Percentiles rank a stretch among this genome's conserved stretches.
Evolutionary conservation across 768 basidiomycete genomes (phyloP).

Genomic region (Termitomyces sp.): DNA sequence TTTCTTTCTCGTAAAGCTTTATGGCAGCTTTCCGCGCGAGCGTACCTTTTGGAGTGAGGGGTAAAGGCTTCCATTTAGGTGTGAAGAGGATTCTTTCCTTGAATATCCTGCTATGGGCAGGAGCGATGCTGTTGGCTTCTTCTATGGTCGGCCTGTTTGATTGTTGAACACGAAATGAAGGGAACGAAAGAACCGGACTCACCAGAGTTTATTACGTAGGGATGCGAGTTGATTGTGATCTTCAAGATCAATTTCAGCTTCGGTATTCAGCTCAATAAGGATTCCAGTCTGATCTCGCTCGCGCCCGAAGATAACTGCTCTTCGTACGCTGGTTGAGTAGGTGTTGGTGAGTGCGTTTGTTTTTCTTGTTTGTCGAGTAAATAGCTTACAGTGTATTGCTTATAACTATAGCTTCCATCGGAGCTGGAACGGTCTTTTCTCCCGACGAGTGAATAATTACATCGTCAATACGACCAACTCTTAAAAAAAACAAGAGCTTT

Average conservation of each 20-base stretch:
- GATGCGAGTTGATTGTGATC: conserved; percentile 13
- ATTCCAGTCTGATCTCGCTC: conserved; percentile 22
- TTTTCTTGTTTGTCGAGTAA: not conserved
- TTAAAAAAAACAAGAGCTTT: conserved; percentile 3
- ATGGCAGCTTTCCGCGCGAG: conserved; percentile 34
- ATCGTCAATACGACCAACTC: conserved; percentile 35
- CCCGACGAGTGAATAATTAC: conserved; percentile 29
- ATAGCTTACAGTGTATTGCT: conserved; percentile 14
- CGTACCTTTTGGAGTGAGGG: conserved; percentile 39
- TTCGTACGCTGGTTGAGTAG: conserved; percentile 3
- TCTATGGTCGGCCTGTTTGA: conserved; percentile 28
- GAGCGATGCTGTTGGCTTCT: conserved; percentile 33
- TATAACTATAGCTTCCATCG: conserved; percentile 21
- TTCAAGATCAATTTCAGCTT: conserved; percentile 14
- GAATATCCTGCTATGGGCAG: conserved; percentile 36
- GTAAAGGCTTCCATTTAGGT: conserved; percentile 31
- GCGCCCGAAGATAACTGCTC: conserved; percentile 32
- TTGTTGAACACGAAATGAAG: not conserved
- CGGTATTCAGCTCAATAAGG: conserved; percentile 16
- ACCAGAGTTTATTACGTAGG: conserved; percentile 30
- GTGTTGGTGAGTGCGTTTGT: too few relatives aligned
- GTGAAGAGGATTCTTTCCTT: conserved; percentile 48
- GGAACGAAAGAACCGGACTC: not conserved
- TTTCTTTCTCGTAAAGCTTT: conserved; percentile 32
- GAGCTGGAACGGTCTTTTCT: conserved; percentile 30